Percentiles rank a stretch among this genome's conserved stretches.
Conservation (phyloP, 2,329 filamentous ascomycete species). For the Colletotrichum aenigma region DNA sequence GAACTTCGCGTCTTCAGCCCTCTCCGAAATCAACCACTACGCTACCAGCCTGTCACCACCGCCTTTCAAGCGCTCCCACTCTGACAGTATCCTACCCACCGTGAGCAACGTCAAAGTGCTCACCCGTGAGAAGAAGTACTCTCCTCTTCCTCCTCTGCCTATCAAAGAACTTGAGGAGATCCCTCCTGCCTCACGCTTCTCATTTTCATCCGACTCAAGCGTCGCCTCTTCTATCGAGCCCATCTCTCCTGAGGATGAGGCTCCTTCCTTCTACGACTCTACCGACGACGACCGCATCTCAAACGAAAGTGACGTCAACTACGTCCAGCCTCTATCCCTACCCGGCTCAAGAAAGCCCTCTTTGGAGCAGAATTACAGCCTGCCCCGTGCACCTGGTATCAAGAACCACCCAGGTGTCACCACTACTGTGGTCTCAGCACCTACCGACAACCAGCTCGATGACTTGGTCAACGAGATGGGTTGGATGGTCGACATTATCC, state of each 20-base stretch:
- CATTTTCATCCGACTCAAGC: conserved; percentile 34
- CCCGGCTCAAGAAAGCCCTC: conserved; percentile 18
- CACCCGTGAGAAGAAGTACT: conserved; percentile 25
- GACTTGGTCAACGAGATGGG: conserved; percentile 51
- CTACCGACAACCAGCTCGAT: conserved; percentile 41
- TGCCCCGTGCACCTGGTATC: conserved; percentile 39
- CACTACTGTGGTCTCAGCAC: conserved; percentile 33
- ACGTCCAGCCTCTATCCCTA: conserved; percentile 26
- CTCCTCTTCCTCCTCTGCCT: conserved; percentile 5
- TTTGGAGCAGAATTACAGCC: conserved; percentile 43
- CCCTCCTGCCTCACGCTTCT: conserved; percentile 28
- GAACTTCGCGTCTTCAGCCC: conserved; percentile 62
- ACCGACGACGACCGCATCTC: conserved; percentile 43
- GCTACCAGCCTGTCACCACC: conserved; percentile 57
- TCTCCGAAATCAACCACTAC: conserved; percentile 47
- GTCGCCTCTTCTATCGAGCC: conserved; percentile 40
- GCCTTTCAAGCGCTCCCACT: conserved; percentile 46
- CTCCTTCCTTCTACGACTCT: conserved; percentile 51
- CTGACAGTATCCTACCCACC: conserved; percentile 30
- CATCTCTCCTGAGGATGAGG: conserved; percentile 42
- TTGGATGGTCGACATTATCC: conserved; percentile 57
- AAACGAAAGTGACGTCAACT: conserved; percentile 38
- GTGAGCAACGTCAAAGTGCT: conserved; percentile 26
- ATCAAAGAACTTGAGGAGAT: neutral
- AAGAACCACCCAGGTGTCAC: conserved; percentile 22